phyloP scores from a whole-genome alignment of 1,284 basidiomycete genomes.

The Ceratobasidium sp. region DNA sequence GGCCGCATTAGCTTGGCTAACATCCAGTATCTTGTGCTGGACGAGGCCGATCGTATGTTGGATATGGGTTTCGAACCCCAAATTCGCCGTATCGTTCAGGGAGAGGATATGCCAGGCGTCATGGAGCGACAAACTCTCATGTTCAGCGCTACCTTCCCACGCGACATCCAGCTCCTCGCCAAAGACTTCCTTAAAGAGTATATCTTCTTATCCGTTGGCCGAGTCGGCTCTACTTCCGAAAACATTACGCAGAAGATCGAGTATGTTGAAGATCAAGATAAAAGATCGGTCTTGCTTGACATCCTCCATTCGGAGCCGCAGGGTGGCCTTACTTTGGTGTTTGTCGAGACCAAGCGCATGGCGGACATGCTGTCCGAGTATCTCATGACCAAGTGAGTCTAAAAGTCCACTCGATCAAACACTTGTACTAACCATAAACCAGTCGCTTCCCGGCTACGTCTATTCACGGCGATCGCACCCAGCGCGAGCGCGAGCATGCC shows the following conservation, averaged over 20 bases:
- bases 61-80: slow-evolving; percentile 99
- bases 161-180: slow-evolving; percentile 98
- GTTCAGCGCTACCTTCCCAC: slow-evolving; percentile 99
- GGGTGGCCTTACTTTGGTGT: slow-evolving; percentile 90
- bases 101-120: slow-evolving; percentile 97
- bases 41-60: slow-evolving; percentile 99
- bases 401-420: not conserved
- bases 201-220: slow-evolving; percentile 98
- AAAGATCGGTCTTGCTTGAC: slow-evolving; percentile 96
- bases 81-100: slow-evolving; percentile 97
- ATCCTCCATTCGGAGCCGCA: slow-evolving; percentile 79
- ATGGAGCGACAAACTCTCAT: slow-evolving; percentile 97
- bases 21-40: slow-evolving; percentile 97
- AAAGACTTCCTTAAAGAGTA: slow-evolving; percentile 97
- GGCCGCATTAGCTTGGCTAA: slow-evolving; percentile 96
- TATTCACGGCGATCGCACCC: slow-evolving; percentile 97
- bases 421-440: not conserved
- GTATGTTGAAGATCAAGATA: slow-evolving; percentile 97
- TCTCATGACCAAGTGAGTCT: slow-evolving; percentile 69
- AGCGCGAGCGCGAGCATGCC: slow-evolving; percentile 96
- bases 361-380: slow-evolving; percentile 98
- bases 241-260: slow-evolving; percentile 99
- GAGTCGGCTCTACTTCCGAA: slow-evolving; percentile 98
- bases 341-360: slow-evolving; percentile 99
- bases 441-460: slow-evolving; percentile 90